Percentiles rank a stretch among this genome's conserved stretches.
Conservation (phyloP, 2,329 filamentous ascomycete species). For the Basipetospora sp. region DNA sequence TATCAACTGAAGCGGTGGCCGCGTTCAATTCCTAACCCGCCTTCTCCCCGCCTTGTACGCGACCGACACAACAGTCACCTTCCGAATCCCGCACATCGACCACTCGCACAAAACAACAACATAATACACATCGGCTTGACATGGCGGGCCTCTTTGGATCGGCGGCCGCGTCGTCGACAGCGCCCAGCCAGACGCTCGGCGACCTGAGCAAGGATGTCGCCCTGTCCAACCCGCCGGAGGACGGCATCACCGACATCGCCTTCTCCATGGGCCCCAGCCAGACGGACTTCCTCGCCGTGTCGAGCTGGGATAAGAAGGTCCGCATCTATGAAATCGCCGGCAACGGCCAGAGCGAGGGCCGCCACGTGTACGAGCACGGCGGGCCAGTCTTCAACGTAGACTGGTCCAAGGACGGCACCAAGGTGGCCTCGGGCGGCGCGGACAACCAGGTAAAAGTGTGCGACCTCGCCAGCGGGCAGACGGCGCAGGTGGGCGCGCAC, state of each 20-base stretch:
- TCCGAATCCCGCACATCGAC: too few relatives aligned
- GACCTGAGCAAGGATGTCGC: conserved; percentile 83
- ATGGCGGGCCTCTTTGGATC: conserved; percentile 54
- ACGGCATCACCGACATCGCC: conserved; percentile 74
- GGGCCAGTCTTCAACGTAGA: conserved; percentile 71
- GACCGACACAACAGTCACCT: too few relatives aligned
- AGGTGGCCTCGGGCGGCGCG: conserved; percentile 73
- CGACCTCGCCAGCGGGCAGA: conserved; percentile 57
- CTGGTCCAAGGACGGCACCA: conserved; percentile 90
- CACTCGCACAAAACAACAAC: too few relatives aligned
- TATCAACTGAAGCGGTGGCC: too few relatives aligned
- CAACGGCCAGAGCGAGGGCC: conserved; percentile 67
- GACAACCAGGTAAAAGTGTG: conserved; percentile 84
- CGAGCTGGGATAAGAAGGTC: conserved; percentile 96
- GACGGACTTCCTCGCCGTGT: conserved; percentile 69
- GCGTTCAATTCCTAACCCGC: too few relatives aligned
- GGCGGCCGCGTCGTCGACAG: conserved; percentile 35
- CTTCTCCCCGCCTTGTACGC: too few relatives aligned
- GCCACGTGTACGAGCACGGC: conserved; percentile 73
- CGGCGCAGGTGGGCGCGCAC: conserved; percentile 66
- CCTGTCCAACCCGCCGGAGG: conserved; percentile 63
- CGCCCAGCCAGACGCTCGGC: conserved; percentile 59
- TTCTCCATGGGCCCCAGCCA: conserved; percentile 50
- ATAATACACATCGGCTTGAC: too few relatives aligned
- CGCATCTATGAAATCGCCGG: conserved; percentile 83